A percentile compares a stretch with the other conserved stretches of the same genome.
These are phyloP conservation scores for Colletotrichum limetticola DNA, from an alignment of 2,329 filamentous ascomycete genomes.

Conservation along the genomic window DNA sequence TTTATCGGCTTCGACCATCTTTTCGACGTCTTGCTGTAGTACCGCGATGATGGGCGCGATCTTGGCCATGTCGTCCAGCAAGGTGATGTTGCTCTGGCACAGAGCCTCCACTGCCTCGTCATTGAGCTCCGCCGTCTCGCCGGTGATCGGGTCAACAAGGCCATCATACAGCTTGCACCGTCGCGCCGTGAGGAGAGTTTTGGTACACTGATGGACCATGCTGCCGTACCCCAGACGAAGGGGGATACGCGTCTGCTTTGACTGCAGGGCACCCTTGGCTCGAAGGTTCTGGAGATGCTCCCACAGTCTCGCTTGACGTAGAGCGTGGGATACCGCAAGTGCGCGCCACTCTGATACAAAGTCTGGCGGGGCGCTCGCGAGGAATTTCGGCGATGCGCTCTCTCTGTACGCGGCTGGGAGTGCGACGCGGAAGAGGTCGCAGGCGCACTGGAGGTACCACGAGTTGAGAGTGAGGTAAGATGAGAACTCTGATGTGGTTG, in stretches of 20 bases:
- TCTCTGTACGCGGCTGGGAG: constrained; percentile 7
- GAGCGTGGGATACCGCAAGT: constrained; percentile 12
- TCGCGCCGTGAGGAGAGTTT: constrained; percentile 10
- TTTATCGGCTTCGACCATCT: constrained; percentile 6
- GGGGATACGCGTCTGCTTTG: constrained; percentile 18
- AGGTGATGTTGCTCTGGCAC: constrained; percentile 7
- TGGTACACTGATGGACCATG: constrained; percentile 25
- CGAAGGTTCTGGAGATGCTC: constrained; percentile 7
- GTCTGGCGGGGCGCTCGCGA: background rate
- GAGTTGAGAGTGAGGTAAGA: constrained; percentile 21
- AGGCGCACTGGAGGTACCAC: constrained; percentile 18
- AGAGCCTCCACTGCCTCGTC: constrained; percentile 1
- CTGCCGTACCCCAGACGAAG: constrained; percentile 12
- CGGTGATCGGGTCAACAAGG: constrained; percentile 6
- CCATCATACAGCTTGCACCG: background rate
- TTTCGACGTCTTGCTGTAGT: constrained; percentile 21
- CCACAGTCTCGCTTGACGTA: constrained; percentile 13
- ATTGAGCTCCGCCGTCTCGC: background rate
- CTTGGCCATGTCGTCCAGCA: constrained; percentile 26
- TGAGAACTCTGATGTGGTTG: constrained; percentile 14
- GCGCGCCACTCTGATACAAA: constrained; percentile 4
- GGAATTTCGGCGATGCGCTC: background rate
- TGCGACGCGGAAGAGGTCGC: constrained; percentile 18
- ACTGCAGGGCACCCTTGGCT: constrained; percentile 15
- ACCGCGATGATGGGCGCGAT: constrained; percentile 16